These are phyloP conservation scores for Pseudozyma pruni DNA, from an alignment of 1,284 basidiomycete species.

Conservation along the genomic window DNA sequence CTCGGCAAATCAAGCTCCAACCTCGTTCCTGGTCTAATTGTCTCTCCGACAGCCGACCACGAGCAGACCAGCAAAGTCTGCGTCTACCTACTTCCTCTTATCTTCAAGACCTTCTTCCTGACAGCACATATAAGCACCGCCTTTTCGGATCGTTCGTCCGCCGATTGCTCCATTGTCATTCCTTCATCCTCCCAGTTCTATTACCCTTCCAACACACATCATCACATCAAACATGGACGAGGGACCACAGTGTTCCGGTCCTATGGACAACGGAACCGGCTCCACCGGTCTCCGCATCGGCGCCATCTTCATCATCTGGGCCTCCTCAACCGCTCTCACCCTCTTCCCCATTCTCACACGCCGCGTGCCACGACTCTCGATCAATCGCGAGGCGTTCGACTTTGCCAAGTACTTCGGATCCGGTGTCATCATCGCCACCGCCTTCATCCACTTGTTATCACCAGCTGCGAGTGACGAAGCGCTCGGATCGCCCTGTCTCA, in stretches of 20 bases:
- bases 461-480: slow-evolving; percentile 58
- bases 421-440: slow-evolving; percentile 77
- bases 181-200: not conserved
- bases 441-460: slow-evolving; percentile 69
- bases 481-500: slow-evolving; percentile 55
- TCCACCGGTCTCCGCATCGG: slow-evolving; percentile 72
- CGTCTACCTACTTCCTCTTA: no score
- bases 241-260: slow-evolving; percentile 29
- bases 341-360: slow-evolving; percentile 83
- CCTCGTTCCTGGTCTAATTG: slow-evolving; percentile 7
- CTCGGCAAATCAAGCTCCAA: not conserved
- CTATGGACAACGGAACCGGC: slow-evolving; percentile 28
- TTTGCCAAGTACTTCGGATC: slow-evolving; percentile 96
- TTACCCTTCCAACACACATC: no score
- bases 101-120: no score
- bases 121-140: no score
- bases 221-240: slow-evolving; percentile 31
- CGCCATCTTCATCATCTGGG: slow-evolving; percentile 87
- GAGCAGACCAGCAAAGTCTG: no score
- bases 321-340: slow-evolving; percentile 73
- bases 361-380: slow-evolving; percentile 69
- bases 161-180: no score
- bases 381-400: slow-evolving; percentile 64
- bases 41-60: not conserved
- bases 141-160: no score